Evolutionary conservation across 2,329 filamentous ascomycete genomes (phyloP), one percentile per base, ranked within the genome.

Genomic region (Colletotrichum sp.): DNA sequence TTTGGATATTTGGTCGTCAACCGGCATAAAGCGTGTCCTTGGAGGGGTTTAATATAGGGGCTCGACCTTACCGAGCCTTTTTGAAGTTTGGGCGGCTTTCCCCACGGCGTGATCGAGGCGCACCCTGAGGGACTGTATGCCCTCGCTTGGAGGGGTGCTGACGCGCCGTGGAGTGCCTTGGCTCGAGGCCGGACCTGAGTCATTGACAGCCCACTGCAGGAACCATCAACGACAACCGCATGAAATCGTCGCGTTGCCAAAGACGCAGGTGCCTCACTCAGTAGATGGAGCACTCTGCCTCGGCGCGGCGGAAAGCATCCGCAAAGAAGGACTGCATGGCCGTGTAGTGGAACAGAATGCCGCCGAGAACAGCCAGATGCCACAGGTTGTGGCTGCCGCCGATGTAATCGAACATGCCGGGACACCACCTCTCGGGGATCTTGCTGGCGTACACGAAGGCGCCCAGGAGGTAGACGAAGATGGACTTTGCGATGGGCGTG

Each of bases 371-470:
- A 9, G 97, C 97, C 39, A 98, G 86, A 85, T 99, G 97, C 97
- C 97, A 99, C 74, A 99, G 92, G 84, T 99, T 99, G 86, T 99
- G 97, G 84, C 95, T 97, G 61, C 95, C 96, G 52, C 97, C 97
- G 55, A 97, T 90, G 83, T 98, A 98, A 85, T 99, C 97, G 80
- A 99, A 99, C 83, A 94, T 92, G 66, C 97, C 97, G 0, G 97
- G 97, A 79, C 90, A 94, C 94, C 96, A 99, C 77, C 96, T 90
- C 87, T 99, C 97, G 3, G 97, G 97, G 1, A 98, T 90, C 85
- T 98, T 96, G 83, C 93, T 95, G 12, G 96, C 96, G 82, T 99
- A 99, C 66, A 99, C 90, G 60, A 93, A 87, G 5, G 97, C 97
- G 34, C 97, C 97, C 8, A 91, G 84, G 16, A 98, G 88, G 86